Conservation (phyloP, 352 stramenopile genomes). For the Globisporangium nunn region DNA sequence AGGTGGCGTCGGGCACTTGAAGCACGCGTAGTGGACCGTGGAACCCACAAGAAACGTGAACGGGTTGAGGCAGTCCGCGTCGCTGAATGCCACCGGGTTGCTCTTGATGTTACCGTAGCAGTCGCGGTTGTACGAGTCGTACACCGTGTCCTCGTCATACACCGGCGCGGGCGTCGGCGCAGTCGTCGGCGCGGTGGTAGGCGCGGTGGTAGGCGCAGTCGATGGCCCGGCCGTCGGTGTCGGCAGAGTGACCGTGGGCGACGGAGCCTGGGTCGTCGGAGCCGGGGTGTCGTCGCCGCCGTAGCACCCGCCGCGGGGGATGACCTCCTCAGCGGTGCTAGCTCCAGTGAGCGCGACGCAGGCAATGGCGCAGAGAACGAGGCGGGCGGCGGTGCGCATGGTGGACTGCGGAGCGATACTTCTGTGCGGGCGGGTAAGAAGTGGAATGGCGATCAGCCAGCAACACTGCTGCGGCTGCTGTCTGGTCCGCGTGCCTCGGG, state of each 20-base stretch:
- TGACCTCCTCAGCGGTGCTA: conserved; percentile 5
- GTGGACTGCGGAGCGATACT: conserved; percentile 5
- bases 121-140: conserved; percentile 4
- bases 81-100: background rate
- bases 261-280: conserved; percentile 4
- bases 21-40: conserved; percentile 13
- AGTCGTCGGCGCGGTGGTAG: conserved; percentile 4
- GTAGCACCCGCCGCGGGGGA: conserved; percentile 8
- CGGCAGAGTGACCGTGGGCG: background rate
- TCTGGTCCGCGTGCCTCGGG: too few relatives aligned
- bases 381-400: conserved; percentile 9
- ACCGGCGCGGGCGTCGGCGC: background rate
- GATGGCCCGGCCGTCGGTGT: background rate
- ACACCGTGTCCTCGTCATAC: conserved; percentile 4
- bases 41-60: conserved; percentile 9
- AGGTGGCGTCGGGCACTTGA: conserved; percentile 9
- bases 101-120: conserved; percentile 8
- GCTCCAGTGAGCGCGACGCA: conserved; percentile 3
- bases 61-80: conserved; percentile 9
- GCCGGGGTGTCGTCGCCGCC: conserved; percentile 5
- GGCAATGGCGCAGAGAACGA: conserved; percentile 9
- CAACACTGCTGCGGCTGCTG: background rate
- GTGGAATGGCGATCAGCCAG: conserved; percentile 5
- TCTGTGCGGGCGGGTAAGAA: conserved; percentile 5
- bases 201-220: background rate